Percentiles rank a stretch among this genome's conserved stretches.
These are phyloP conservation scores for Friedmanniomyces endolithicus DNA, from an alignment of 495 filamentous ascomycete genomes.

Conservation along the genomic window DNA sequence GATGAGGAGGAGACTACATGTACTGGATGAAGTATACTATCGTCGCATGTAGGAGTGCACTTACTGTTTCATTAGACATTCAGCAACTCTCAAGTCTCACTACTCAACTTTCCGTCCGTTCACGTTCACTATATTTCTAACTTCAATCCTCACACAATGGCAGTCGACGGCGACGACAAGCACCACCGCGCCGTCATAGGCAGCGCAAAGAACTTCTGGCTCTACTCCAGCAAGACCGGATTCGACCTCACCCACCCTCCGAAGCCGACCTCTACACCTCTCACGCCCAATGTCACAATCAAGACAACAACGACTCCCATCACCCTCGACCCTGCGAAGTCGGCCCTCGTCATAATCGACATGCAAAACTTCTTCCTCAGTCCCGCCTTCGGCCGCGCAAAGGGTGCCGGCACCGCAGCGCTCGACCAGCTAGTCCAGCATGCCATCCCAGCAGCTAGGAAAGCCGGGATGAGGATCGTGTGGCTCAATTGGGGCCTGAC, in stretches of 20 bases:
- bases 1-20: not conserved
- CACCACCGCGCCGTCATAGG: slow-evolving; percentile 24
- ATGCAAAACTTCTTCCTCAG: slow-evolving; percentile 53
- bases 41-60: not conserved
- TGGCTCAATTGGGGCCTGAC: slow-evolving; percentile 53
- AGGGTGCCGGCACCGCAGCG: slow-evolving; percentile 25
- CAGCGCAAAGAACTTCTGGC: slow-evolving; percentile 24
- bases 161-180: slow-evolving; percentile 5
- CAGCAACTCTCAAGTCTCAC: not conserved
- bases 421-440: slow-evolving; percentile 23
- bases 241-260: slow-evolving; percentile 26
- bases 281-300: slow-evolving; percentile 12
- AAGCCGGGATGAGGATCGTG: slow-evolving; percentile 40
- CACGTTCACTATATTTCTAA: not conserved
- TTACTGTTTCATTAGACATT: too few relatives aligned
- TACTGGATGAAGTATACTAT: too few relatives aligned
- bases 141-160: not conserved
- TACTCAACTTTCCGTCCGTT: not conserved
- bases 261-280: not conserved
- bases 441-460: slow-evolving; percentile 35
- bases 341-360: slow-evolving; percentile 45
- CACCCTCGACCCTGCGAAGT: slow-evolving; percentile 32
- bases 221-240: slow-evolving; percentile 20
- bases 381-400: slow-evolving; percentile 27
- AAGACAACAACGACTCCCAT: slow-evolving; percentile 27